Percentiles rank a stretch among this genome's conserved stretches.
These are phyloP conservation scores for Maudiozyma bulderi DNA, from an alignment of 805 yeast genomes.

Conservation along the genomic window DNA sequence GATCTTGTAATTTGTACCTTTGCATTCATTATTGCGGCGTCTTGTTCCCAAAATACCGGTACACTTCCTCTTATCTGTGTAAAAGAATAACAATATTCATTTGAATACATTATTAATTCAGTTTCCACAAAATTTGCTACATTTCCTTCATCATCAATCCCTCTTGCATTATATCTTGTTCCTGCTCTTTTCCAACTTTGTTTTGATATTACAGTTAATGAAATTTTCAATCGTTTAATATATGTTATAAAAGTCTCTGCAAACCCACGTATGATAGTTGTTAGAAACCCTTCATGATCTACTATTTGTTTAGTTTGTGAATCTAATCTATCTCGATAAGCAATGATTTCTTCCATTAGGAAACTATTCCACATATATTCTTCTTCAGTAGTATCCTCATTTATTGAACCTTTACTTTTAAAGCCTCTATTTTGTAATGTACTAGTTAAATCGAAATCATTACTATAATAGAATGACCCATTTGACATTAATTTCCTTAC, in stretches of 20 bases:
- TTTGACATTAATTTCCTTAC: slow-evolving; percentile 66
- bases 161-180: slow-evolving; percentile 86
- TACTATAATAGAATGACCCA: slow-evolving; percentile 88
- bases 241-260: slow-evolving; percentile 59
- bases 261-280: slow-evolving; percentile 91
- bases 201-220: slow-evolving; percentile 74
- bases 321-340: slow-evolving; percentile 62
- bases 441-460: slow-evolving; percentile 88
- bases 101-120: slow-evolving; percentile 60
- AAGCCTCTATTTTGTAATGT: slow-evolving; percentile 68
- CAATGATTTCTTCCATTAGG: slow-evolving; percentile 72
- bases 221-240: slow-evolving; percentile 31
- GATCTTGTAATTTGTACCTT: slow-evolving; percentile 84
- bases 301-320: slow-evolving; percentile 45
- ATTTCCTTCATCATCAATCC: slow-evolving; percentile 88
- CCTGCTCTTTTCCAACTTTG: slow-evolving; percentile 97
- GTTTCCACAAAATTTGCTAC: slow-evolving; percentile 96
- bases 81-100: slow-evolving; percentile 55
- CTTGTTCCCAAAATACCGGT: slow-evolving; percentile 97
- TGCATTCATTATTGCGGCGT: slow-evolving; percentile 75
- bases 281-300: slow-evolving; percentile 71
- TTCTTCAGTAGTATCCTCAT: slow-evolving; percentile 53
- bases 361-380: slow-evolving; percentile 96
- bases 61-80: slow-evolving; percentile 88
- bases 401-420: slow-evolving; percentile 31